Evolutionary conservation across 768 basidiomycete species (phyloP), one percentile per base, ranked within the genome.

Genomic region (Pulveroboletus sp.): DNA sequence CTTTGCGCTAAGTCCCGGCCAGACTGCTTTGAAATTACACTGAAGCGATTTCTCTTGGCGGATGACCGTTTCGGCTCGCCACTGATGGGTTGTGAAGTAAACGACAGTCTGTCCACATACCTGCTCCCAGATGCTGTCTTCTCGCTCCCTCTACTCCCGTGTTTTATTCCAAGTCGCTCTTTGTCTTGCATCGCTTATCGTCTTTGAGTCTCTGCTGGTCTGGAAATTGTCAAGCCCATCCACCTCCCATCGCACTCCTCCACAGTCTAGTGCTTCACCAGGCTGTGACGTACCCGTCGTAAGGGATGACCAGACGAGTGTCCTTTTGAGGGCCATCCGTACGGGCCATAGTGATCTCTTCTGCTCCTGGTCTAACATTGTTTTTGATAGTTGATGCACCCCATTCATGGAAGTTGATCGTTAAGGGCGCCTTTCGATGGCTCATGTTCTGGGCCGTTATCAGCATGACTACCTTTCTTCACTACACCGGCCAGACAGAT

Each of bases 141-240:
- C 43, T 32, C 34, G 40, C 40, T 39, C 42, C 6, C 22, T 26
- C 12, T 39, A 52, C 43, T 29, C 45, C 45, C 55, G 48, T 43
- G 37, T 42, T 14, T 43, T 50, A n/a, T n/a, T n/a, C 26, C 41
- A 51, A 11, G 57, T 51, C 56, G 57, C 52, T 59, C 57, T 59
- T 51, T 59, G 46, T 27, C 34, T 58, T 44, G 14, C 54, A 19
- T 58, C 22, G 2, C n/a, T 49, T 2, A 3, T 58, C 36, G 19
- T 47, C 30, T 36, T 46, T 17, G 47, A 47, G 6, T 47, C 44
- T 54, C 50, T 54, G 49, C 56, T 36, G 48, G 51, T 23, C 39
- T 40, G 45, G 38, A 41, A 45, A 5, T 16, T 48, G 20, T 29
- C 34, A 19, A 45, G 37, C 40, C 39, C 19, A 24, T 20, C 35